These are phyloP conservation scores for Citrullus mucosospermus DNA, from an alignment of 306 rosid genomes.

Conservation along the genomic window DNA sequence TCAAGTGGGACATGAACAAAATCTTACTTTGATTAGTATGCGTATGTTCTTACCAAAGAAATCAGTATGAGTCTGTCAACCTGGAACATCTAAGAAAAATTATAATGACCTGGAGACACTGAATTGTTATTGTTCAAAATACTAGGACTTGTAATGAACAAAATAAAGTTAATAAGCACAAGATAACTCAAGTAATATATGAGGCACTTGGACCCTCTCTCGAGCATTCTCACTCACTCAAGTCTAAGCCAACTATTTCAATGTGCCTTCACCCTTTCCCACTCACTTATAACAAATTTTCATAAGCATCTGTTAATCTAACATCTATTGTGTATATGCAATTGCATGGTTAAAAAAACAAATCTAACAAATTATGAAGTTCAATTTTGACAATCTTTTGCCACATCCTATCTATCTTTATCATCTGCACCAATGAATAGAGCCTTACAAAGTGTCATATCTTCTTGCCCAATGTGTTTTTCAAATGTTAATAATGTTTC, in stretches of 20 bases:
- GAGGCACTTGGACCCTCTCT: not conserved
- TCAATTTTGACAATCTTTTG: not conserved
- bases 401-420: not conserved
- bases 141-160: not conserved
- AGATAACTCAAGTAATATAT: not conserved
- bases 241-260: not conserved
- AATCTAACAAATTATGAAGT: not conserved
- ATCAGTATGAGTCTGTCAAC: not conserved
- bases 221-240: not conserved
- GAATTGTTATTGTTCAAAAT: not conserved
- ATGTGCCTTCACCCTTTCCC: not conserved
- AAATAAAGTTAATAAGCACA: not conserved
- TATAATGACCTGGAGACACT: not conserved
- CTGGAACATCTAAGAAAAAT: not conserved
- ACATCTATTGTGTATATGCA: not conserved
- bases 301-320: no score
- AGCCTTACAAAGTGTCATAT: not conserved
- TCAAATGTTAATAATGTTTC: not conserved
- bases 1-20: not conserved
- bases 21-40: not conserved
- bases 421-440: not conserved
- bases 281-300: not conserved
- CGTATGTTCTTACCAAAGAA: not conserved
- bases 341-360: not conserved
- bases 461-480: not conserved